phyloP scores from a whole-genome alignment of 1,284 basidiomycete genomes.

The Tilletia horrida region DNA sequence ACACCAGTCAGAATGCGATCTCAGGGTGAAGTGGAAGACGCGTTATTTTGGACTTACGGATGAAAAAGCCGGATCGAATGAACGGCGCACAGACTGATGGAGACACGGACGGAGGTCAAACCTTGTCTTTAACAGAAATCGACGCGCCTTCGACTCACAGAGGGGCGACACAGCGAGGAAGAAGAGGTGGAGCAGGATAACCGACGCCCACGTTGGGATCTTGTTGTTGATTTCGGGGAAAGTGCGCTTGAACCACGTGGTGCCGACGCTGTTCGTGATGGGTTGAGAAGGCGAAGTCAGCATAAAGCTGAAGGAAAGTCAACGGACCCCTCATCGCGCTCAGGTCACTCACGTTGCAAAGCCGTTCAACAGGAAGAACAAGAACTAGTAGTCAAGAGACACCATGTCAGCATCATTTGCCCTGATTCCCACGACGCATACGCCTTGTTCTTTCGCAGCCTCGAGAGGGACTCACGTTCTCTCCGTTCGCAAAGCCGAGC shows the following conservation, averaged over 20 bases:
- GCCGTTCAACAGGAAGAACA: constrained; percentile 52
- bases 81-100: constrained; percentile 44
- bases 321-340: too few species aligned
- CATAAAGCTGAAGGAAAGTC: neutral
- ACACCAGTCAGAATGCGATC: neutral
- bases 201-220: constrained; percentile 40
- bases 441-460: too few species aligned
- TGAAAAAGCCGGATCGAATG: constrained; percentile 45
- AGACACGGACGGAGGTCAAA: neutral
- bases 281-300: neutral
- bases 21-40: neutral
- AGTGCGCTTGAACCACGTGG: constrained; percentile 44
- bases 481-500: constrained; percentile 44
- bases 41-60: constrained; percentile 20
- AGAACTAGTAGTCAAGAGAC: constrained; percentile 24
- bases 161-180: constrained; percentile 43
- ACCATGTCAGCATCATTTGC: neutral
- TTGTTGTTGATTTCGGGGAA: constrained; percentile 39
- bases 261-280: constrained; percentile 26
- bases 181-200: constrained; percentile 43
- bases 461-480: constrained; percentile 26
- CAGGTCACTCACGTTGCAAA: constrained; percentile 28
- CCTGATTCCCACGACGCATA: too few species aligned
- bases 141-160: constrained; percentile 20
- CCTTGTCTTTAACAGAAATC: neutral